Evolutionary conservation across 495 filamentous ascomycete species (phyloP).

Genomic region (Neurospora sp.): DNA sequence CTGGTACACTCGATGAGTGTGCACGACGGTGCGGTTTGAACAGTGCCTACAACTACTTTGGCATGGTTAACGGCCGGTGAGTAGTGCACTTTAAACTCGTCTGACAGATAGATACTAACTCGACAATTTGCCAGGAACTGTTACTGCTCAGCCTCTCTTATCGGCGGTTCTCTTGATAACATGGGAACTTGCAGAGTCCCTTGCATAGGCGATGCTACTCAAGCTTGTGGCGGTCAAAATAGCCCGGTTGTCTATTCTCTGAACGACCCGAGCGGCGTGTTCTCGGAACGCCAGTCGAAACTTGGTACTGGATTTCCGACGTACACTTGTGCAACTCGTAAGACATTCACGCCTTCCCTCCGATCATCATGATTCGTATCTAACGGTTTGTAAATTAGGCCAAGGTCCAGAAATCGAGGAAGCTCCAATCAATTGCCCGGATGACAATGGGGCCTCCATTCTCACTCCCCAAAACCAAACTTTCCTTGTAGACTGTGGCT

Average conservation of each 20-base stretch:
- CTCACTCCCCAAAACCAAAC: neutral
- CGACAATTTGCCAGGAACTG: neutral
- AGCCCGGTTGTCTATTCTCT: neutral
- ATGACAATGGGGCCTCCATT: neutral
- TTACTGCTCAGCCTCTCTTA: neutral
- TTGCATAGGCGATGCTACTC: neutral
- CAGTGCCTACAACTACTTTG: neutral
- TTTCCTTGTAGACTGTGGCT: neutral
- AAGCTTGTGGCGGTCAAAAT: neutral
- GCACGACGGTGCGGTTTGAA: neutral
- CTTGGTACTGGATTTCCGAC: neutral
- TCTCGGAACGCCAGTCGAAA: neutral
- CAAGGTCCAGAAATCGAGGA: neutral
- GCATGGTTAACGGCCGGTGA: slow-evolving; percentile 1
- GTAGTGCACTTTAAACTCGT: neutral
- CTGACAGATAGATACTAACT: neutral
- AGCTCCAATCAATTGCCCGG: neutral
- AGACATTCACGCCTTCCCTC: neutral
- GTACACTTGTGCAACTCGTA: neutral
- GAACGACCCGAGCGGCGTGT: neutral
- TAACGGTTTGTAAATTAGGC: neutral
- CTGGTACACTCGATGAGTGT: slow-evolving; percentile 4
- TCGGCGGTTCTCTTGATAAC: neutral
- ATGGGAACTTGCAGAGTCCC: slow-evolving; percentile 3
- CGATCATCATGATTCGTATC: neutral